phyloP scores from a whole-genome alignment of 495 filamentous ascomycete species.

The Poronia punctata region DNA sequence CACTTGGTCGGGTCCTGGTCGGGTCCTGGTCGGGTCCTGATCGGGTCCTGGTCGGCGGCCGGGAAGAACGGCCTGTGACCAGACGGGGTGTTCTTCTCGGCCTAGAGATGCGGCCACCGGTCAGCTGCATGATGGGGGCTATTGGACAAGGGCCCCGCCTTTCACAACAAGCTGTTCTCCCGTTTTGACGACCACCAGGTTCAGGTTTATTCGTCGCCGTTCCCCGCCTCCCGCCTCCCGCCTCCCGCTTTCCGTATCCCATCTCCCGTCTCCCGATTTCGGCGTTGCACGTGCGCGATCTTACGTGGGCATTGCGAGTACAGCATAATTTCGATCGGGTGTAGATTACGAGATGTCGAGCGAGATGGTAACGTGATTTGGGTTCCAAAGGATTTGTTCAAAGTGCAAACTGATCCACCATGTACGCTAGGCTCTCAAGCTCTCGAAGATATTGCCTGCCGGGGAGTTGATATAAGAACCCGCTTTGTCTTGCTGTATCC shows the following conservation, averaged over 20 bases:
- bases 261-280: too few species aligned
- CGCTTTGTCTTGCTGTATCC: conserved; percentile 1
- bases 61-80: conserved; percentile 6
- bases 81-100: conserved; percentile 7
- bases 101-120: conserved; percentile 10
- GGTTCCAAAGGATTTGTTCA: background rate
- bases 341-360: too few species aligned
- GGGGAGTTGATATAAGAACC: background rate
- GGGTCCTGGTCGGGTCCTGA: too few species aligned
- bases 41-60: conserved; percentile 9
- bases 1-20: too few species aligned
- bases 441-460: background rate
- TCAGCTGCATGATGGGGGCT: conserved; percentile 5
- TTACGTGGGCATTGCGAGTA: background rate
- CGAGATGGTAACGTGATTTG: too few species aligned
- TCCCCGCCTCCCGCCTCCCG: too few species aligned
- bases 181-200: conserved; percentile 1
- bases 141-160: conserved; percentile 7
- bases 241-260: too few species aligned
- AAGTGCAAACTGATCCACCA: background rate
- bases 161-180: background rate
- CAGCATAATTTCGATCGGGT: conserved; percentile 1
- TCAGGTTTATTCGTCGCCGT: background rate
- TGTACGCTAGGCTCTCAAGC: background rate
- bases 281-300: background rate